Evolutionary conservation across 257 asterid species (phyloP).

Genomic region (Ballota nigra): DNA sequence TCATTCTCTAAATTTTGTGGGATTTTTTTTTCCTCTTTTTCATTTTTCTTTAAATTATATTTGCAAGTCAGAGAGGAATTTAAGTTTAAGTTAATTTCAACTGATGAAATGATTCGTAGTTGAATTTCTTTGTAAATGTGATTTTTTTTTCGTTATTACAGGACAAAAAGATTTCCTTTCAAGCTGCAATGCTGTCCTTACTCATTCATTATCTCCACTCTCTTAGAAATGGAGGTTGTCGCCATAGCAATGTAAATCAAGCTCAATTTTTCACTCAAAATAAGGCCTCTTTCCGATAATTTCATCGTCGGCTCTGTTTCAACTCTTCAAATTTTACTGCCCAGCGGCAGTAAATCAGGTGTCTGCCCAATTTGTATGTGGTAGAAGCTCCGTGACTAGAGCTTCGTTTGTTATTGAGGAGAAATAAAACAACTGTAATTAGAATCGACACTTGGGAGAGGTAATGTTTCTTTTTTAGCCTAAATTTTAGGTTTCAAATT

Average conservation of each 20-base stretch:
- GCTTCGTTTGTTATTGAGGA: slow-evolving; percentile 72
- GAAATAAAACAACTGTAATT: slow-evolving; percentile 63
- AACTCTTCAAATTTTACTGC: slow-evolving; percentile 39
- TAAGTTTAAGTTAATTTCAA: too few relatives aligned
- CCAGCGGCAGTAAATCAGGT: slow-evolving; percentile 27
- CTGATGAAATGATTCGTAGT: too few relatives aligned
- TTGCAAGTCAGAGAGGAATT: too few relatives aligned
- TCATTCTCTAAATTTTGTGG: too few relatives aligned
- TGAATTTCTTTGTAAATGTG: too few relatives aligned
- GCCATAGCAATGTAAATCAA: slow-evolving; percentile 41
- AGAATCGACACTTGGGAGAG: slow-evolving; percentile 94
- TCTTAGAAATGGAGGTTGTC: slow-evolving; percentile 46
- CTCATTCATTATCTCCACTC: slow-evolving; percentile 15
- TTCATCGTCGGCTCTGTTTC: slow-evolving; percentile 41
- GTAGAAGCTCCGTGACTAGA: slow-evolving; percentile 30
- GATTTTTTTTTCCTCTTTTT: too few relatives aligned
- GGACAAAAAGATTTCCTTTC: neutral
- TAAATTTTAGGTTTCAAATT: slow-evolving; percentile 12
- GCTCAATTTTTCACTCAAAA: slow-evolving; percentile 22
- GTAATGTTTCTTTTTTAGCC: slow-evolving; percentile 34
- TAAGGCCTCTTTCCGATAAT: slow-evolving; percentile 32
- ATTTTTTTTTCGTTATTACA: too few relatives aligned
- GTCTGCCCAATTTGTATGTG: slow-evolving; percentile 20
- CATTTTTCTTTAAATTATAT: too few relatives aligned
- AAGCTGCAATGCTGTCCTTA: slow-evolving; percentile 27